Conservation (phyloP, 345 rosid species). For the Cardamine occulta region DNA sequence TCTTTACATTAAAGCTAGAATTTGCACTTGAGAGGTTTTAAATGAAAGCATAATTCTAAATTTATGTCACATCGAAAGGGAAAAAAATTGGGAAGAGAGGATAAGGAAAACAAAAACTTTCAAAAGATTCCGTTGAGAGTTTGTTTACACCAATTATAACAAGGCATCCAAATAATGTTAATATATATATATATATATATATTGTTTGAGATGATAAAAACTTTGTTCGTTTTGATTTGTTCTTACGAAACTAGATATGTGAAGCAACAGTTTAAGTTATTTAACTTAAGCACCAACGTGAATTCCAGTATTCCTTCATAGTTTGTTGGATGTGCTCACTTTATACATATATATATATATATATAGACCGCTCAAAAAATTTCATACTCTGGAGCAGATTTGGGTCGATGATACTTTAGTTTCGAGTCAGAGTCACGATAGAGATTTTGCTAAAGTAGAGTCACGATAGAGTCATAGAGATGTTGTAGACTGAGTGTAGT, state of each 20-base stretch:
- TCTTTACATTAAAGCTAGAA: not conserved
- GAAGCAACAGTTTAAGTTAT: not conserved
- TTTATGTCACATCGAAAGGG: constrained; percentile 1
- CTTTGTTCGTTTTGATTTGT: not conserved
- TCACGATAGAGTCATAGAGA: not conserved
- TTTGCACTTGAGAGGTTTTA: constrained; percentile 28
- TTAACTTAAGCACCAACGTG: not conserved
- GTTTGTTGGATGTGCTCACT: constrained; percentile 15
- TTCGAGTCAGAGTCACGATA: not conserved
- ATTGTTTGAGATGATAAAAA: not conserved
- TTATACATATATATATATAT: not conserved
- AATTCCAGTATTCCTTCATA: constrained; percentile 5
- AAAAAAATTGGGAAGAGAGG: not conserved
- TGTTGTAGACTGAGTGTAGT: not conserved
- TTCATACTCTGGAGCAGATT: not conserved
- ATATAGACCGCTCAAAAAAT: not conserved
- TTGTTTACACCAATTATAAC: constrained; percentile 22
- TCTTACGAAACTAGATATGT: not conserved
- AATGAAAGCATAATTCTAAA: constrained; percentile 15
- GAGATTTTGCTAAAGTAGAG: not conserved
- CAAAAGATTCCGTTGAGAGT: constrained; percentile 19
- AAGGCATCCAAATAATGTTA: constrained; percentile 7
- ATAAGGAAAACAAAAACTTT: not conserved
- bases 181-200: not conserved
- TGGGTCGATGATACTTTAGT: not conserved